These are phyloP conservation scores for Microsporum audouinii DNA, from an alignment of 2,329 filamentous ascomycete species.

Conservation along the genomic window DNA sequence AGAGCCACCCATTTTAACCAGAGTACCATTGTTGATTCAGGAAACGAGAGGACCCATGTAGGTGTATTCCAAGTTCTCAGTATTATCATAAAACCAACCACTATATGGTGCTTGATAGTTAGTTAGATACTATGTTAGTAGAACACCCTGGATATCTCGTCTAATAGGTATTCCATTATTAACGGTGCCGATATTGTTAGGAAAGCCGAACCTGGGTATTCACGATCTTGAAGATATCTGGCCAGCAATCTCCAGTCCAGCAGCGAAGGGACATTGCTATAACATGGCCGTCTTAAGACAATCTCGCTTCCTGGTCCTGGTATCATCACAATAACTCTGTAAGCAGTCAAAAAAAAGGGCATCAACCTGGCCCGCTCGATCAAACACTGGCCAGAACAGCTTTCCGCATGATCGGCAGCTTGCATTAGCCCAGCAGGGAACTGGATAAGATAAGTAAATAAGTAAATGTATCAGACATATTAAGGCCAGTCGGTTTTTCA, in stretches of 20 bases:
- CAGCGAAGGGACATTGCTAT: not conserved
- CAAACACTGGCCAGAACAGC: not conserved
- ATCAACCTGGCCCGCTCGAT: not conserved
- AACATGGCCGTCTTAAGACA: not conserved
- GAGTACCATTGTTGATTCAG: no score
- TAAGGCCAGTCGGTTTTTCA: not conserved
- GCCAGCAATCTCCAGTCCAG: not conserved
- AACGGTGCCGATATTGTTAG: no score
- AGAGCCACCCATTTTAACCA: no score
- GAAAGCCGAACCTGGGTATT: not conserved
- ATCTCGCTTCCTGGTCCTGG: not conserved
- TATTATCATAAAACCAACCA: no score
- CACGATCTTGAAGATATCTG: not conserved
- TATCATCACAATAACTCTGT: not conserved
- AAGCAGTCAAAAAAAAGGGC: not conserved
- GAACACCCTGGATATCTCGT: no score
- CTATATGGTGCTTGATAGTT: no score
- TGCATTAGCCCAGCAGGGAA: not conserved
- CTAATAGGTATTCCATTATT: no score
- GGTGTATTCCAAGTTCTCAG: no score
- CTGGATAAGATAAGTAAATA: not conserved
- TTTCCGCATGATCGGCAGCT: not conserved
- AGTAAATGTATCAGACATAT: not conserved
- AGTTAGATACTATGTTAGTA: no score
- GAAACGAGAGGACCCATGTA: no score